Evolutionary conservation across 2,329 filamentous ascomycete species (phyloP).

Genomic region (Botrytis elliptica): DNA sequence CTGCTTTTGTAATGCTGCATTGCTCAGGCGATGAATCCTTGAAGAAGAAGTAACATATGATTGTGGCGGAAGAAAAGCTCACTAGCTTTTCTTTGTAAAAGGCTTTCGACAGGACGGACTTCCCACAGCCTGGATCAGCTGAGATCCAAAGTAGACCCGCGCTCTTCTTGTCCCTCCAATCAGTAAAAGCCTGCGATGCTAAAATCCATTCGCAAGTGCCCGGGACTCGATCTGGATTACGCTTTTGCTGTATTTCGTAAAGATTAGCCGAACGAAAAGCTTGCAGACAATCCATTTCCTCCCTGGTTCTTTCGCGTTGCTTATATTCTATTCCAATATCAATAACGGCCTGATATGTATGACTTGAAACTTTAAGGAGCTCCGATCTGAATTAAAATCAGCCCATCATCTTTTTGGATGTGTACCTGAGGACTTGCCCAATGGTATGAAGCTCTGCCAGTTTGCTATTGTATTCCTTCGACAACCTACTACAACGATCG

Average conservation of each 20-base stretch:
- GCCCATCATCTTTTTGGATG: background rate
- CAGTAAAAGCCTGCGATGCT: too few species aligned
- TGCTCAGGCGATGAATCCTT: too few species aligned
- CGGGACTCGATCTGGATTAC: background rate
- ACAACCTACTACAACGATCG: background rate
- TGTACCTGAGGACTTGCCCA: background rate
- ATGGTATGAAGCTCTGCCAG: background rate
- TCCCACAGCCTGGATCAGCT: too few species aligned
- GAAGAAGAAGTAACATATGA: too few species aligned
- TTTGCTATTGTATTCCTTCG: background rate
- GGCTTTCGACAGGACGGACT: too few species aligned
- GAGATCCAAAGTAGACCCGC: too few species aligned
- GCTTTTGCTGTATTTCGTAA: background rate
- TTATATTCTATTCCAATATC: background rate
- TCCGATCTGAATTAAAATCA: background rate
- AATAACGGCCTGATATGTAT: background rate
- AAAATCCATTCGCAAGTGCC: background rate
- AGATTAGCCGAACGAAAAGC: background rate
- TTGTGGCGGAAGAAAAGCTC: too few species aligned
- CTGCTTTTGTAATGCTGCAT: too few species aligned
- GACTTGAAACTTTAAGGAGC: background rate
- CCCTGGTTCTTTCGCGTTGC: background rate
- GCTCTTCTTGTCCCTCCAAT: too few species aligned
- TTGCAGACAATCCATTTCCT: background rate
- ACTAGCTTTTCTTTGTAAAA: too few species aligned